A percentile compares a stretch with the other conserved stretches of the same genome.
Conservation (phyloP, 768 basidiomycete species). For the Polyporus arcularius region DNA sequence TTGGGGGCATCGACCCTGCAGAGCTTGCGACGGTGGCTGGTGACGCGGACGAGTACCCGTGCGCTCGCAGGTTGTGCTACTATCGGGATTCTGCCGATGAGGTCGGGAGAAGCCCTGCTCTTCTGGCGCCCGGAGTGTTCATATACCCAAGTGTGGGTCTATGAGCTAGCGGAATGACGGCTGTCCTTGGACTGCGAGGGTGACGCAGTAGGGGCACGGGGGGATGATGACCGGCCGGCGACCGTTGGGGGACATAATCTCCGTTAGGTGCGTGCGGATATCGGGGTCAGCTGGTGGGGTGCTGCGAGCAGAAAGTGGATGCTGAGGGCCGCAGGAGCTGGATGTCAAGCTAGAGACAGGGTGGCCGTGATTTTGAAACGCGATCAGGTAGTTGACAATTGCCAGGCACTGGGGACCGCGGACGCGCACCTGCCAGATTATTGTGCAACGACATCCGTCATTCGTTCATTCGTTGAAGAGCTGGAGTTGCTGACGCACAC, state of each 20-base stretch:
- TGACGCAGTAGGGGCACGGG: background rate
- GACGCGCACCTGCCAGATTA: too few relatives aligned
- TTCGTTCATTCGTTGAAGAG: too few relatives aligned
- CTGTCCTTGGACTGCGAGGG: background rate
- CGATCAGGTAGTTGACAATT: background rate
- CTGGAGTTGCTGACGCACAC: too few relatives aligned
- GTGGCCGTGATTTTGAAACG: slow-evolving; percentile 1
- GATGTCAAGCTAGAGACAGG: background rate
- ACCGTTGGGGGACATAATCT: too few relatives aligned
- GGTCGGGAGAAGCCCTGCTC: slow-evolving; percentile 9
- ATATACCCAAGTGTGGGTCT: background rate
- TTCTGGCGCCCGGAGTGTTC: background rate
- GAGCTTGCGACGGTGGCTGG: background rate
- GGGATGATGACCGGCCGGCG: background rate
- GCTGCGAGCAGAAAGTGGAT: too few relatives aligned
- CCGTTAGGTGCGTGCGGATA: too few relatives aligned
- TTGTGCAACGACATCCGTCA: too few relatives aligned
- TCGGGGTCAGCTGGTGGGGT: too few relatives aligned
- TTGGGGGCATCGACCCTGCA: background rate
- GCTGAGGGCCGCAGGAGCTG: too few relatives aligned
- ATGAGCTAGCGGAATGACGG: background rate
- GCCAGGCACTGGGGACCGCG: background rate
- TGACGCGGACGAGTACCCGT: slow-evolving; percentile 3
- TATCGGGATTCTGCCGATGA: slow-evolving; percentile 10
- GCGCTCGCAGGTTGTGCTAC: background rate